Conservation (phyloP, 2,329 filamentous ascomycete genomes). For the Aureobasidium sp. region DNA sequence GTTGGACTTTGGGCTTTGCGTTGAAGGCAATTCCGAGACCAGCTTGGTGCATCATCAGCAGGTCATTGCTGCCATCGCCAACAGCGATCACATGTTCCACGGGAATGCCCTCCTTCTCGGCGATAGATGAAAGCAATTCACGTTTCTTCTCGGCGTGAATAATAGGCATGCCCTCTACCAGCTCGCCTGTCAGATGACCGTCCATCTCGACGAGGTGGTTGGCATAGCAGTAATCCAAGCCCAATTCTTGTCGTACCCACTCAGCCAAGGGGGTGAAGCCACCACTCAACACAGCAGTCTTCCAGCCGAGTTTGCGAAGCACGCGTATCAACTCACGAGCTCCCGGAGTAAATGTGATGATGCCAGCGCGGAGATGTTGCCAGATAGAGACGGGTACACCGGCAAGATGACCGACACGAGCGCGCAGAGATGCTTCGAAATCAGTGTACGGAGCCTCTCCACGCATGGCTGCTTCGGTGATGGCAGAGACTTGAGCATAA, state of each 20-base stretch:
- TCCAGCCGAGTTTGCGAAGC: constrained; percentile 71
- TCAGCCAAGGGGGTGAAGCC: constrained; percentile 84
- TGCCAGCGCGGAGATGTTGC: constrained; percentile 59
- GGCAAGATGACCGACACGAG: constrained; percentile 71
- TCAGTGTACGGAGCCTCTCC: constrained; percentile 67
- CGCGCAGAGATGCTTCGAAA: constrained; percentile 76
- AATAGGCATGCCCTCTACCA: constrained; percentile 61
- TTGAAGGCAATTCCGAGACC: constrained; percentile 77
- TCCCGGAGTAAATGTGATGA: constrained; percentile 75
- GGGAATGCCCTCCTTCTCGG: constrained; percentile 57
- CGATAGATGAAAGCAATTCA: constrained; percentile 64
- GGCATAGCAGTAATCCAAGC: constrained; percentile 80
- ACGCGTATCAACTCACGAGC: constrained; percentile 66
- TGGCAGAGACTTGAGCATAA: constrained; percentile 67
- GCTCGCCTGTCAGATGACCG: constrained; percentile 60
- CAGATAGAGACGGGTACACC: constrained; percentile 67
- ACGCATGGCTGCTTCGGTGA: constrained; percentile 90
- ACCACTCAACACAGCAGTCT: constrained; percentile 83
- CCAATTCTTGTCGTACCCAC: constrained; percentile 75
- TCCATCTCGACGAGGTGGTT: constrained; percentile 66
- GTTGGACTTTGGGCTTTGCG: constrained; percentile 74
- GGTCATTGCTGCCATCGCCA: constrained; percentile 76
- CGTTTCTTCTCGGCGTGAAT: constrained; percentile 71
- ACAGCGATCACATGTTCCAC: constrained; percentile 64
- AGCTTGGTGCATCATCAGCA: constrained; percentile 70